A percentile compares a stretch with the other conserved stretches of the same genome.
These are phyloP conservation scores for Rhizopus stolonifer DNA, from an alignment of 371 early-diverging fungal species.

Conservation along the genomic window DNA sequence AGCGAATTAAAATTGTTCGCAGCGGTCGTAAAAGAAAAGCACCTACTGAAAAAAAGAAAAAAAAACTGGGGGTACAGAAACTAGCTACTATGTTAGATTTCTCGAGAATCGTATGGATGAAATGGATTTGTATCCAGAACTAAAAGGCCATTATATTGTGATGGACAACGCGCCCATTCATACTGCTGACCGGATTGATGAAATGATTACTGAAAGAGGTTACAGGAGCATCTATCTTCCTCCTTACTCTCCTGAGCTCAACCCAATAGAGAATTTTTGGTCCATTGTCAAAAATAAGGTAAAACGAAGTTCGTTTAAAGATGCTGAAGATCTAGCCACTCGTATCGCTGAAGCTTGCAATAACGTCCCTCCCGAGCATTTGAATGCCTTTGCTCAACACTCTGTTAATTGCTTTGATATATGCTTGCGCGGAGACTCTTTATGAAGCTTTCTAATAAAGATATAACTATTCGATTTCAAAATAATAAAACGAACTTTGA, in stretches of 20 bases:
- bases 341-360: slow-evolving; percentile 17
- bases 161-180: slow-evolving; percentile 14
- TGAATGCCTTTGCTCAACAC: not conserved
- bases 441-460: too few species aligned
- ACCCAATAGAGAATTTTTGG: slow-evolving; percentile 16
- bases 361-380: slow-evolving; percentile 13
- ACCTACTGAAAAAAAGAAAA: slow-evolving; percentile 10
- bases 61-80: slow-evolving; percentile 10
- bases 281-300: slow-evolving; percentile 8
- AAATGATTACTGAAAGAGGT: slow-evolving; percentile 10
- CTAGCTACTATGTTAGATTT: slow-evolving; percentile 19
- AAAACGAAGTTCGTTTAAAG: slow-evolving; percentile 6
- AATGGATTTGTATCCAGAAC: slow-evolving; percentile 11
- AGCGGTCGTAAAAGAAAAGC: slow-evolving; percentile 12
- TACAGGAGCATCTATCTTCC: slow-evolving; percentile 14
- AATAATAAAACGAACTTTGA: too few species aligned
- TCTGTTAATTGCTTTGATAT: too few species aligned
- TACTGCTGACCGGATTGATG: slow-evolving; percentile 9
- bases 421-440: too few species aligned
- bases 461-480: too few species aligned
- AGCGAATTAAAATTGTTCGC: slow-evolving; percentile 11
- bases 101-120: slow-evolving; percentile 13
- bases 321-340: slow-evolving; percentile 4
- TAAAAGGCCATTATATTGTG: slow-evolving; percentile 17
- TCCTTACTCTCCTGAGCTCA: slow-evolving; percentile 13